These are phyloP conservation scores for Globisporangium spiculum DNA, from an alignment of 352 stramenopile species.

Conservation along the genomic window DNA sequence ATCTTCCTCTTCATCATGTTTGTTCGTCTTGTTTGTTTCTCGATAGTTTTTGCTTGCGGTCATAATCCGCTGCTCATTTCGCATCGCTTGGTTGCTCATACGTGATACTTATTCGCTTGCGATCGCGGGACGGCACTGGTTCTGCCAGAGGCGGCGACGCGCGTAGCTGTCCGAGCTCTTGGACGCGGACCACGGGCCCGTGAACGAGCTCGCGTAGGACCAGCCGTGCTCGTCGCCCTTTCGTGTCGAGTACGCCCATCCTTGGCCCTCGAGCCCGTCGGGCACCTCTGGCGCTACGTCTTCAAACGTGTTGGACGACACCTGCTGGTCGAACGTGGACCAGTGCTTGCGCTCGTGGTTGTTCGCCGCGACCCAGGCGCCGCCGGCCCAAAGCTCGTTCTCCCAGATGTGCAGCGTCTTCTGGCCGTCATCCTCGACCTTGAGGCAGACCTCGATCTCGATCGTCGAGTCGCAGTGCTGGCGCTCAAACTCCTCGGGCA, in stretches of 20 bases:
- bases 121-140: constrained; percentile 54
- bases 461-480: constrained; percentile 32
- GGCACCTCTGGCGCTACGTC: constrained; percentile 57
- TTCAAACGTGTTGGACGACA: constrained; percentile 64
- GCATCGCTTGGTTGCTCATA: too few relatives aligned
- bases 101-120: constrained; percentile 31
- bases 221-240: constrained; percentile 68
- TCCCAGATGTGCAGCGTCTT: constrained; percentile 63
- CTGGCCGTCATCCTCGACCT: constrained; percentile 50
- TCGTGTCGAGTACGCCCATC: constrained; percentile 66
- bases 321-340: constrained; percentile 53
- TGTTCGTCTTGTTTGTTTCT: neutral
- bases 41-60: neutral
- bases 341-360: constrained; percentile 52
- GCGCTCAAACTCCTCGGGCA: constrained; percentile 39
- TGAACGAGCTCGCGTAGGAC: constrained; percentile 65
- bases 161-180: constrained; percentile 33
- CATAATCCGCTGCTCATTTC: neutral
- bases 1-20: neutral
- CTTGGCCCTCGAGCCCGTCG: constrained; percentile 42
- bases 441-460: constrained; percentile 43
- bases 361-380: constrained; percentile 45
- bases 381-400: constrained; percentile 55
- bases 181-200: constrained; percentile 46
- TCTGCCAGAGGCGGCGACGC: constrained; percentile 69